A percentile compares a stretch with the other conserved stretches of the same genome.
phyloP scores from a whole-genome alignment of 768 basidiomycete genomes.

The Coprinellus aureogranulatus region DNA sequence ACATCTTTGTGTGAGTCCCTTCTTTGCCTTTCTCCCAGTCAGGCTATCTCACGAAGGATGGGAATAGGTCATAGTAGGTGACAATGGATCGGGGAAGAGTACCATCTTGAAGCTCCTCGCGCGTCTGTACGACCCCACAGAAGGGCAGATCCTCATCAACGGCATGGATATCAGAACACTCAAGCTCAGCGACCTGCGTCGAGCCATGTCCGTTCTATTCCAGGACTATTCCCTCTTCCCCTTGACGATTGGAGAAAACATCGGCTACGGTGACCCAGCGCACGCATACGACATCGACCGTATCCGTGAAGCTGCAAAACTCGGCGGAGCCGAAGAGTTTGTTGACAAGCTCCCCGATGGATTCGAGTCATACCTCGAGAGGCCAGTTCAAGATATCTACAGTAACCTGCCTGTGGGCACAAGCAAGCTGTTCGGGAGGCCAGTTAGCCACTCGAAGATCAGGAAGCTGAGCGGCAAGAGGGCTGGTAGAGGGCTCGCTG shows the following conservation, averaged over 20 bases:
- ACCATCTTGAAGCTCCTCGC: slow-evolving; percentile 51
- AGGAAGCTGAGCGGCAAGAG: slow-evolving; percentile 33
- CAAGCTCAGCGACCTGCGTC: slow-evolving; percentile 37
- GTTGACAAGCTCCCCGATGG: slow-evolving; percentile 51
- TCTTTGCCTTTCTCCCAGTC: too few species aligned
- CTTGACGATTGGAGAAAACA: slow-evolving; percentile 40
- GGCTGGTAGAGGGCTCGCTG: slow-evolving; percentile 16
- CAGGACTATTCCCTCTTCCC: slow-evolving; percentile 53
- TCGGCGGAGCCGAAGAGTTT: slow-evolving; percentile 41
- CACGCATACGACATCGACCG: slow-evolving; percentile 16
- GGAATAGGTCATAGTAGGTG: slow-evolving; percentile 61
- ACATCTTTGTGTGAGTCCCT: slow-evolving; percentile 66
- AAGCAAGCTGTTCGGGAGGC: slow-evolving; percentile 57
- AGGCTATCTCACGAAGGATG: too few species aligned
- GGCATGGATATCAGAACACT: slow-evolving; percentile 37
- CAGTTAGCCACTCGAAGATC: slow-evolving; percentile 32
- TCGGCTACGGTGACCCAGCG: slow-evolving; percentile 30
- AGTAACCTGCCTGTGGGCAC: slow-evolving; percentile 65
- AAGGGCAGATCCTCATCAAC: slow-evolving; percentile 45
- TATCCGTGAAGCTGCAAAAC: slow-evolving; percentile 30
- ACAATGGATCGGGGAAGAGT: slow-evolving; percentile 56
- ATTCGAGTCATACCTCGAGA: slow-evolving; percentile 69
- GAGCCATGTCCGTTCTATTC: slow-evolving; percentile 44
- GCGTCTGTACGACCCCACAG: slow-evolving; percentile 44
- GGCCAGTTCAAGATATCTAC: slow-evolving; percentile 70